These are phyloP conservation scores for Monilinia fructicola DNA, from an alignment of 2,329 filamentous ascomycete genomes.

Conservation along the genomic window DNA sequence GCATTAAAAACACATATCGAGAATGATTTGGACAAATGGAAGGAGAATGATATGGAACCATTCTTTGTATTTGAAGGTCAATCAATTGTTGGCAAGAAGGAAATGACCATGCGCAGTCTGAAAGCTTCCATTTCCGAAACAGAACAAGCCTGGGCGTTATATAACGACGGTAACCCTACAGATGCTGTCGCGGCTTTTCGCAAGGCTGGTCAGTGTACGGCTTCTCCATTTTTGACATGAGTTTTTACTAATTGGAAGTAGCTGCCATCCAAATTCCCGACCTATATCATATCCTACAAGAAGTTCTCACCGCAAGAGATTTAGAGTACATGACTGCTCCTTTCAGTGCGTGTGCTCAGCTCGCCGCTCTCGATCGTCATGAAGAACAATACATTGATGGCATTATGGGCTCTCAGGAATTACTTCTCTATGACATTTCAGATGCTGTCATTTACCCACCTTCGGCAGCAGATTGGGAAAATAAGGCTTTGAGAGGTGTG, in stretches of 20 bases:
- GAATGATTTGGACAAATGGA: slow-evolving; percentile 72
- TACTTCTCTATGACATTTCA: slow-evolving; percentile 81
- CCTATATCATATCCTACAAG: slow-evolving; percentile 75
- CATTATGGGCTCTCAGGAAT: slow-evolving; percentile 80
- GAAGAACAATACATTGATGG: slow-evolving; percentile 69
- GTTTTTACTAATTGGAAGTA: slow-evolving; percentile 44
- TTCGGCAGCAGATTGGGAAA: slow-evolving; percentile 64
- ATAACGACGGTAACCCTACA: slow-evolving; percentile 76
- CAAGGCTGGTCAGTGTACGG: slow-evolving; percentile 61
- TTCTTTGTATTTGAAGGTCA: slow-evolving; percentile 93
- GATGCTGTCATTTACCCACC: slow-evolving; percentile 71
- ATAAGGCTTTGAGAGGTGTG: slow-evolving; percentile 59
- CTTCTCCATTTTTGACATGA: not conserved
- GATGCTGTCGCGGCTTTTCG: slow-evolving; percentile 86
- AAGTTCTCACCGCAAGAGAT: slow-evolving; percentile 65
- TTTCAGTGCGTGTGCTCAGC: slow-evolving; percentile 83
- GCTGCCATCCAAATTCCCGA: slow-evolving; percentile 70
- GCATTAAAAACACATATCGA: slow-evolving; percentile 75
- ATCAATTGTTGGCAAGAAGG: slow-evolving; percentile 73
- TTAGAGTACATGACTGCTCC: slow-evolving; percentile 81
- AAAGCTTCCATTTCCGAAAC: slow-evolving; percentile 68
- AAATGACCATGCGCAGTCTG: slow-evolving; percentile 63
- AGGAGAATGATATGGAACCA: slow-evolving; percentile 67
- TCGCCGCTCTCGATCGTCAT: slow-evolving; percentile 73
- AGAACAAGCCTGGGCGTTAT: slow-evolving; percentile 80